These are phyloP conservation scores for Lobosporangium transversale DNA, from an alignment of 192 early-diverging fungal species.

Conservation along the genomic window DNA sequence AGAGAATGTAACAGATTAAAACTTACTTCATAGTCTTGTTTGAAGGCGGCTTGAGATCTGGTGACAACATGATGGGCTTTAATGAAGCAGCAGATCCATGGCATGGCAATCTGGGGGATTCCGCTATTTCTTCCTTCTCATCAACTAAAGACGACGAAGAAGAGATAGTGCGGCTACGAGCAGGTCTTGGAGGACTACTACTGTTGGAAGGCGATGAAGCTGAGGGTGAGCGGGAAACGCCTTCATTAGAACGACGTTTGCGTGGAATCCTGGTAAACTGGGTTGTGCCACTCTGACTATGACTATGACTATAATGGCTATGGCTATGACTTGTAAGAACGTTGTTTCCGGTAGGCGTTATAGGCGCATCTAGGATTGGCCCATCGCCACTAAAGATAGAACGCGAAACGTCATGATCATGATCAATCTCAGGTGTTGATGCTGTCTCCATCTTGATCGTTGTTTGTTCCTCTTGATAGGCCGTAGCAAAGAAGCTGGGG, in stretches of 20 bases:
- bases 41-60: conserved; percentile 37
- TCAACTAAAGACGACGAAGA: conserved; percentile 38
- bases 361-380: conserved; percentile 1
- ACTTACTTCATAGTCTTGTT: conserved; percentile 44
- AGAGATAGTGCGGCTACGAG: conserved; percentile 46
- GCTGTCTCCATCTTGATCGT: conserved; percentile 44
- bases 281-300: neutral
- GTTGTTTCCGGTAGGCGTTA: conserved; percentile 20
- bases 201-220: conserved; percentile 13
- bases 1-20: too few relatives aligned
- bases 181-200: conserved; percentile 36
- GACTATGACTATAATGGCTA: neutral
- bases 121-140: conserved; percentile 35
- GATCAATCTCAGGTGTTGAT: conserved; percentile 28
- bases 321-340: neutral
- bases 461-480: conserved; percentile 30
- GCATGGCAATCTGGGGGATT: conserved; percentile 1
- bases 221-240: conserved; percentile 20
- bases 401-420: conserved; percentile 1
- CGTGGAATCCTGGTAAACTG: conserved; percentile 17
- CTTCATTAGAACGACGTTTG: conserved; percentile 48
- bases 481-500: conserved; percentile 37
- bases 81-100: conserved; percentile 27
- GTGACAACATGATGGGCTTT: conserved; percentile 44
- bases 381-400: conserved; percentile 13